A percentile compares a stretch with the other conserved stretches of the same genome.
phyloP scores from a whole-genome alignment of 768 basidiomycete genomes.

The Tylopilus vinaceipallidus region DNA sequence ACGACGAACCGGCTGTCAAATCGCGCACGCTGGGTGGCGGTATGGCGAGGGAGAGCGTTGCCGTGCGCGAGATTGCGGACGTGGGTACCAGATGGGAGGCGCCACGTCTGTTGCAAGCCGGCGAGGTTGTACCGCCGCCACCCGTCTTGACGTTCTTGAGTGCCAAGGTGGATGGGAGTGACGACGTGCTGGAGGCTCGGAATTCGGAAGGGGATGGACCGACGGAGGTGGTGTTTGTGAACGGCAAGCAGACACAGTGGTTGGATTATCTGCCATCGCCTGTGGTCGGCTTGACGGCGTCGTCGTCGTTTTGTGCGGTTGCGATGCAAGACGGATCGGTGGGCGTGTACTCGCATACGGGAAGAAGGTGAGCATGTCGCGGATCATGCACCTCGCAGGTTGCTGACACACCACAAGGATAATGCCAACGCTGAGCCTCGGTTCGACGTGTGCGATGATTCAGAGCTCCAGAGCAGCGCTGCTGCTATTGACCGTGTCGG shows the following conservation, averaged over 20 bases:
- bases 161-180: slow-evolving; percentile 60
- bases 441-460: slow-evolving; percentile 66
- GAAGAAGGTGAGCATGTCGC: slow-evolving; percentile 61
- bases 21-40: slow-evolving; percentile 71
- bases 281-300: slow-evolving; percentile 64
- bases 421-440: slow-evolving; percentile 74
- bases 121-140: slow-evolving; percentile 42
- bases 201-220: slow-evolving; percentile 71
- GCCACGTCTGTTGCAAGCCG: slow-evolving; percentile 19
- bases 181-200: slow-evolving; percentile 69
- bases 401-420: slow-evolving; percentile 44
- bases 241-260: slow-evolving; percentile 77
- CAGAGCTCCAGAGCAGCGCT: slow-evolving; percentile 63
- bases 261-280: slow-evolving; percentile 82
- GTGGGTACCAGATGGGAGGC: slow-evolving; percentile 14
- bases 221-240: slow-evolving; percentile 65
- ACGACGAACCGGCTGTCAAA: slow-evolving; percentile 39
- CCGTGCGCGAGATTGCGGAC: slow-evolving; percentile 53
- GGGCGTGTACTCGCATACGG: slow-evolving; percentile 81
- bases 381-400: neutral
- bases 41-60: slow-evolving; percentile 46
- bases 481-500: slow-evolving; percentile 69
- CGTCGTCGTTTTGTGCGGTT: slow-evolving; percentile 67
- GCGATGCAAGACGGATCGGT: slow-evolving; percentile 77
- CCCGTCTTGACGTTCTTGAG: slow-evolving; percentile 59